Evolutionary conservation across 2,329 filamentous ascomycete genomes (phyloP), one percentile per base, ranked within the genome.

Genomic region (Ascochyta koolunga): DNA sequence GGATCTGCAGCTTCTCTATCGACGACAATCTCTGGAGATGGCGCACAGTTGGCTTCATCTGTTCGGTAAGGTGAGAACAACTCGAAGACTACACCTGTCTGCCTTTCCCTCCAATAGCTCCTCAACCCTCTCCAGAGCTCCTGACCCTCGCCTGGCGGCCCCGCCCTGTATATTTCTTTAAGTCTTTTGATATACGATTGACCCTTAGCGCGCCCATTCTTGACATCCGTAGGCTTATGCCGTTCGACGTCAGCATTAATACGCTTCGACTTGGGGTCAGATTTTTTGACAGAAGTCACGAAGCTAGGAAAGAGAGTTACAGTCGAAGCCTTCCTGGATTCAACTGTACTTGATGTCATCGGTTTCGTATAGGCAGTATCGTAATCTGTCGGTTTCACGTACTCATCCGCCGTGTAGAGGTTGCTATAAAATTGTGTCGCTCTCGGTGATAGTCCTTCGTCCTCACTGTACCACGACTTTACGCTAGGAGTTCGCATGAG

Each of bases 121-220:
- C 56, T 57, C 7, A 66, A 56, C 11, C 53, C 55, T 39, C 48
- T 54, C 65, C 64, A 67, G 13, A 67, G 37, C 16, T 64, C 52
- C 21, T 69, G 61, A 4, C 63, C 62, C 58, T 72, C 69, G n/a
- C 66, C 66, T 45, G 64, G 32, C 13, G 66, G 67, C 0, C 67
- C 65, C 16, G 42, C 27, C 10, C 54, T 22, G 36, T 70, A 70
- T 19, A 70, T 66, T 2, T 56, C 54, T 40, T 57, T 65, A 10
- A 44, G 31, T 19, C 44, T 41, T n/a, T 21, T 54, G n/a, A 54
- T 16, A 4, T 45, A 49, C 8, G 45, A 37, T 3, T 38, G 33
- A 9, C 13, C 36, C 32, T n/a, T 21, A 32, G 31, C 29, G 13
- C 6, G 22, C 6, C 15, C 13, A 9, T 11, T 22, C n/a, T 24